Evolutionary conservation across 2,329 filamentous ascomycete genomes (phyloP), one percentile per base, ranked within the genome.

Genomic region (Fusarium stilboides): DNA sequence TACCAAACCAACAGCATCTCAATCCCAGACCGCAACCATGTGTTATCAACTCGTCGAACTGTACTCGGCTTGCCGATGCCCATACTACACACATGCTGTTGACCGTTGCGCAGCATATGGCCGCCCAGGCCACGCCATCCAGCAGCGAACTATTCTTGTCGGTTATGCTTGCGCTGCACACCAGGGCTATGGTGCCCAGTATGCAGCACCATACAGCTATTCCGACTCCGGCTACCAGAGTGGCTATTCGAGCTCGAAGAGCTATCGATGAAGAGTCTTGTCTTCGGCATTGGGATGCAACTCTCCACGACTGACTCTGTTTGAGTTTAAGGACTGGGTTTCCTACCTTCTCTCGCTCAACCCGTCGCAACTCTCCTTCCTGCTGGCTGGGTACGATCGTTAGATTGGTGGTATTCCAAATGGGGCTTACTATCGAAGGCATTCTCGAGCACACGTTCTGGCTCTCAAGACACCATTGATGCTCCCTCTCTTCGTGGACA

Each of bases 11-110:
- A 68, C 49, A 60, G 64, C 42, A 57, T 53, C 57, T 51, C 46
- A 56, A 51, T 49, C 67, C 50, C 46, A 42, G 34, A 69, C 47
- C 54, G 26, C 52, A 78, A 85, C 70, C 65, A 97, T 97, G 94
- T 97, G 94, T 77, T 94, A 93, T 77, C 92, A 94, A 82, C 82
- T 97, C 66, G 85, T 95, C 74, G 94, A 97, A 80, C 87, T 93
- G 62, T 97, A 94, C 84, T 90, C 94, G 57, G 92, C 91, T 57
- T 97, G 94, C 86, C 88, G 90, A 69, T 97, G 94, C 81, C 86
- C 95, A 73, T 97, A 97, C 85, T 93, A 95, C 84, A 87, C 91
- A 76, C 94, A 97, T 79, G 90, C 92, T 47, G 86, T 97, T 74
- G 94, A 97, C 76, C 91, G 92, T 64, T 97, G 94, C 78, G 85